Evolutionary conservation across 228 moss, liverwort and hornwort species (phyloP).

Genomic region (Sphagnum magellanicum): DNA sequence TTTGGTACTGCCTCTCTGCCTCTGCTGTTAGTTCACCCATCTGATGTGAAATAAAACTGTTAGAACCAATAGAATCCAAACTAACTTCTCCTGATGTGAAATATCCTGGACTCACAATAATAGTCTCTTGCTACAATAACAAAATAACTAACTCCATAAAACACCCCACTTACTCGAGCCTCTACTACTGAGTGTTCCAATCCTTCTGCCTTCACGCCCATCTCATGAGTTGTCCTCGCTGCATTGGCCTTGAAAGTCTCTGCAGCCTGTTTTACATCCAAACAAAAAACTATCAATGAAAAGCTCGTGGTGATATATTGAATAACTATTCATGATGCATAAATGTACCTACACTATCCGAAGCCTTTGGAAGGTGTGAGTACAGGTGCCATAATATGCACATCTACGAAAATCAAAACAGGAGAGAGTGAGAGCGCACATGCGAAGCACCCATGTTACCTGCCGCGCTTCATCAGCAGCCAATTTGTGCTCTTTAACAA

Average conservation of each 20-base stretch:
- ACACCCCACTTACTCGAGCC: constrained; percentile 23
- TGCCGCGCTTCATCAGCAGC: constrained; percentile 65
- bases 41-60: constrained; percentile 14
- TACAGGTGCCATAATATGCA: no score
- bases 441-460: constrained; percentile 51
- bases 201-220: constrained; percentile 28
- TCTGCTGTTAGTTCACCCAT: constrained; percentile 34
- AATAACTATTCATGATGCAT: no score
- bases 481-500: constrained; percentile 47
- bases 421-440: constrained; percentile 41
- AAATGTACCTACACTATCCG: no score
- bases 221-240: constrained; percentile 24
- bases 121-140: not conserved
- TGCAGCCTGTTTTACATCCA: constrained; percentile 44
- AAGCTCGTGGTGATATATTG: no score
- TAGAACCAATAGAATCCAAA: not conserved
- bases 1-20: constrained; percentile 25
- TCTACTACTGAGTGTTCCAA: constrained; percentile 45
- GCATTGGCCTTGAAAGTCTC: constrained; percentile 46
- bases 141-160: not conserved
- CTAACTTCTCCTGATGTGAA: no score
- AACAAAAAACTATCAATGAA: not conserved
- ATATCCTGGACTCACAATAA: no score
- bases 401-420: not conserved
- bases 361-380: no score